Evolutionary conservation across 2,329 filamentous ascomycete species (phyloP).

Genomic region (Diaporthe longicolla): DNA sequence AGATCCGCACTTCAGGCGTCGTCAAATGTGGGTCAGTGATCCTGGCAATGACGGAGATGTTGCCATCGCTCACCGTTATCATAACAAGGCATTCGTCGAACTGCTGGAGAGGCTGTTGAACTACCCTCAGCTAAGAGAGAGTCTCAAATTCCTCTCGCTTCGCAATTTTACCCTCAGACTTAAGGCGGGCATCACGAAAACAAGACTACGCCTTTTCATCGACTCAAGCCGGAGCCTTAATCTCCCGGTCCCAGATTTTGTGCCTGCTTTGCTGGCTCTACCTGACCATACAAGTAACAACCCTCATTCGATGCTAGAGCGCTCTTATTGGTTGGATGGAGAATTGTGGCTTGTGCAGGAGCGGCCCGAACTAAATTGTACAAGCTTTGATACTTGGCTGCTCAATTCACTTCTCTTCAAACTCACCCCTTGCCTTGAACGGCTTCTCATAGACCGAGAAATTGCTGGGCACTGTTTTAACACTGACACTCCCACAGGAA

Average conservation of each 20-base stretch:
- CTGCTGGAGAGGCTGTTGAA: not conserved
- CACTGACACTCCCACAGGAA: not conserved
- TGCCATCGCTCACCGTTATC: not conserved
- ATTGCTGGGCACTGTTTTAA: not conserved
- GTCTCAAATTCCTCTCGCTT: not conserved
- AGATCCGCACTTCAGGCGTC: not conserved
- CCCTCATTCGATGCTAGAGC: not conserved
- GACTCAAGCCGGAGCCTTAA: too few relatives aligned
- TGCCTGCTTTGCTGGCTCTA: not conserved
- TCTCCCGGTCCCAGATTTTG: not conserved
- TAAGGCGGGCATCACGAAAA: not conserved
- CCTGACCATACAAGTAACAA: not conserved
- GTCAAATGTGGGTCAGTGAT: not conserved
- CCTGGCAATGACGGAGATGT: not conserved
- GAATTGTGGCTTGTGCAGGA: not conserved
- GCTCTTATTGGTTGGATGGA: not conserved
- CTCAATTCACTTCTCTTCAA: not conserved
- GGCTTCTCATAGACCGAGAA: not conserved
- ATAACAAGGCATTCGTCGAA: not conserved
- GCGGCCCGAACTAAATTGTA: accelerated
- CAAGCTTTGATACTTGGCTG: not conserved
- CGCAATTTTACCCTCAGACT: not conserved
- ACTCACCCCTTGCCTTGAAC: not conserved
- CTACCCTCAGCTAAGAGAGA: not conserved
- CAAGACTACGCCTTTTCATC: not conserved